Conservation (phyloP, 2,329 filamentous ascomycete genomes). For the Gliomastix tumulicola region DNA sequence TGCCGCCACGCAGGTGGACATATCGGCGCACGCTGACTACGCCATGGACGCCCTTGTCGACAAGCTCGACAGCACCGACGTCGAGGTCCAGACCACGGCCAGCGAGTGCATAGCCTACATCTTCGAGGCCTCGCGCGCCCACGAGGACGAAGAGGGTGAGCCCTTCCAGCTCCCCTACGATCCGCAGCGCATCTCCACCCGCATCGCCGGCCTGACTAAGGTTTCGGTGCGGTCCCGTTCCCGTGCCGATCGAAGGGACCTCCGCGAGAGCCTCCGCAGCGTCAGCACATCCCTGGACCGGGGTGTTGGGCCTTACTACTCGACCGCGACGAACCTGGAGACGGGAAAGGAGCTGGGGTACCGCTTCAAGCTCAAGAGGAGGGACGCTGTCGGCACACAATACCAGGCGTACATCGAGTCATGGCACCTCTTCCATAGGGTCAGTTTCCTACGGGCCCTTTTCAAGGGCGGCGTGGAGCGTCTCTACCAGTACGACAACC, state of each 20-base stretch:
- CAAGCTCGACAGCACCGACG: slow-evolving; percentile 70
- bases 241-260: slow-evolving; percentile 37
- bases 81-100: slow-evolving; percentile 68
- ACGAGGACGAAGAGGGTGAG: slow-evolving; percentile 41
- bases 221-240: slow-evolving; percentile 42
- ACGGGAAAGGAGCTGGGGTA: slow-evolving; percentile 26
- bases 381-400: not conserved
- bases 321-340: slow-evolving; percentile 32
- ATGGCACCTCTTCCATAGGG: slow-evolving; percentile 43
- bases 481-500: slow-evolving; percentile 26
- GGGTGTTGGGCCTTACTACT: slow-evolving; percentile 47
- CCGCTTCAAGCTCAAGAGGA: slow-evolving; percentile 35
- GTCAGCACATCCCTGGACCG: slow-evolving; percentile 48
- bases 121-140: slow-evolving; percentile 60
- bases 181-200: slow-evolving; percentile 37
- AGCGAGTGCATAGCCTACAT: slow-evolving; percentile 77
- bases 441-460: slow-evolving; percentile 39
- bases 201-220: slow-evolving; percentile 38
- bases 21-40: slow-evolving; percentile 63
- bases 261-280: slow-evolving; percentile 41
- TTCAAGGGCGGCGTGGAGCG: slow-evolving; percentile 36
- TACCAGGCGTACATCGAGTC: slow-evolving; percentile 32
- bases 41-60: slow-evolving; percentile 78
- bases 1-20: slow-evolving; percentile 69
- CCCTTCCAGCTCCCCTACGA: slow-evolving; percentile 43